phyloP scores from a whole-genome alignment of 139 green algal species.

The Coelastrella sp. region DNA sequence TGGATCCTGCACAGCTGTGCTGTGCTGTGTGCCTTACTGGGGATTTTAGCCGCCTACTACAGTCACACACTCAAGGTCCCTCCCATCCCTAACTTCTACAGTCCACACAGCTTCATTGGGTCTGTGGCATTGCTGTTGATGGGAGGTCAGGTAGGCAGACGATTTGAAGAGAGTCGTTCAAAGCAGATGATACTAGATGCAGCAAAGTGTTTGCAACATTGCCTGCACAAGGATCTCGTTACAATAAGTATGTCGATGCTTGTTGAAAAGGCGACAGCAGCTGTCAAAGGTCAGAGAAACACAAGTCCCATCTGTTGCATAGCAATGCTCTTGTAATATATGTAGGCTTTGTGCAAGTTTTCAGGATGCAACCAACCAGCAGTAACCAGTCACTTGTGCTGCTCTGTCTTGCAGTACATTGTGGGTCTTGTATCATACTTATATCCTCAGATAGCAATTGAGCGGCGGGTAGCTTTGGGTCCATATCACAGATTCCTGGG shows the following conservation, averaged over 20 bases:
- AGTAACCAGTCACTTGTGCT: background rate
- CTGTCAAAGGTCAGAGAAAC: too few species aligned
- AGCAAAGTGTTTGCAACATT: too few species aligned
- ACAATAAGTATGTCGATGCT: too few species aligned
- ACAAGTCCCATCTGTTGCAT: too few species aligned
- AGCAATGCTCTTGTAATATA: too few species aligned
- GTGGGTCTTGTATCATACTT: slow-evolving; percentile 34
- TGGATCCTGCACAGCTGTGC: slow-evolving; percentile 61
- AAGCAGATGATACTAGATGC: too few species aligned
- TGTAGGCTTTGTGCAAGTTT: background rate
- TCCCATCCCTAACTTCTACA: slow-evolving; percentile 75
- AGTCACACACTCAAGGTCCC: slow-evolving; percentile 71
- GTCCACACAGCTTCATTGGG: slow-evolving; percentile 63
- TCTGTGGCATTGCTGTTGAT: slow-evolving; percentile 39
- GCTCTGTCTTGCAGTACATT: slow-evolving; percentile 35
- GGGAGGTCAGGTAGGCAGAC: slow-evolving; percentile 1
- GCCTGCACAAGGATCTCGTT: too few species aligned
- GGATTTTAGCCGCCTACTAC: slow-evolving; percentile 61
- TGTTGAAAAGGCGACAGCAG: too few species aligned
- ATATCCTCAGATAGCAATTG: slow-evolving; percentile 12
- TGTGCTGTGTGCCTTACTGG: slow-evolving; percentile 42
- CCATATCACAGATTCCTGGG: slow-evolving; percentile 29
- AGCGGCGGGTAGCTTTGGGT: slow-evolving; percentile 31
- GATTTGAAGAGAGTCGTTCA: too few species aligned
- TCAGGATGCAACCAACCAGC: background rate